phyloP scores from a whole-genome alignment of 108 stramenopile genomes.

The Stephanodiscus minutulus region DNA sequence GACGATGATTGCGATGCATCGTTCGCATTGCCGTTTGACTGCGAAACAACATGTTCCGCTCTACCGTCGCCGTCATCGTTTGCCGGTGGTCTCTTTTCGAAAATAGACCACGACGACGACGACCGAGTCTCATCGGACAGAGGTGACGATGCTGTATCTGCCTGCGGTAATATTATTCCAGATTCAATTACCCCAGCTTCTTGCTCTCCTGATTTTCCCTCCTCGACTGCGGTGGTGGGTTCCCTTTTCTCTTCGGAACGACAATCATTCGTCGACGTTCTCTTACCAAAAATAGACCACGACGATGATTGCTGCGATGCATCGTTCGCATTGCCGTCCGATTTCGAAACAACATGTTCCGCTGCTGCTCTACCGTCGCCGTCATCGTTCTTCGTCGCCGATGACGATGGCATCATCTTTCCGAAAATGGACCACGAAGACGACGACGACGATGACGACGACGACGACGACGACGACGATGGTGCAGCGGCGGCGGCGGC shows the following conservation, averaged over 20 bases:
- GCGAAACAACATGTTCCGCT: not conserved
- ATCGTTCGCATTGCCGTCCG: not conserved
- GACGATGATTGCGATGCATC: not conserved
- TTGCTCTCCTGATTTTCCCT: not conserved
- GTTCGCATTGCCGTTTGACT: not conserved
- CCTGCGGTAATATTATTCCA: no score
- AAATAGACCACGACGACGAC: not conserved
- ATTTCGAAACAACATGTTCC: not conserved
- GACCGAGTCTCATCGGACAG: not conserved
- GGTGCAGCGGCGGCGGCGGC: not conserved
- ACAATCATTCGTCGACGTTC: not conserved
- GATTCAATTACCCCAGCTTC: not conserved
- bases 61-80: not conserved
- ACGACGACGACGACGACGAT: conserved; percentile 1
- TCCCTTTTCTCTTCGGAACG: not conserved
- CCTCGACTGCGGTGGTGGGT: not conserved
- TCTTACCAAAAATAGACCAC: conserved; percentile 17
- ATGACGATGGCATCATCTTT: not conserved
- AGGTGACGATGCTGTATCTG: not conserved
- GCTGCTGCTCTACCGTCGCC: conserved; percentile 3
- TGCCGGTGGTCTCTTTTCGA: not conserved
- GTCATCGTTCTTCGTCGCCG: not conserved
- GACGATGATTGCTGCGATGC: not conserved
- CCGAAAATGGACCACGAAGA: not conserved
- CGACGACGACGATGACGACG: conserved; percentile 8